Percentiles rank a stretch among this genome's conserved stretches.
Conservation (phyloP, 78 protist species). For the Bodo saltans region DNA sequence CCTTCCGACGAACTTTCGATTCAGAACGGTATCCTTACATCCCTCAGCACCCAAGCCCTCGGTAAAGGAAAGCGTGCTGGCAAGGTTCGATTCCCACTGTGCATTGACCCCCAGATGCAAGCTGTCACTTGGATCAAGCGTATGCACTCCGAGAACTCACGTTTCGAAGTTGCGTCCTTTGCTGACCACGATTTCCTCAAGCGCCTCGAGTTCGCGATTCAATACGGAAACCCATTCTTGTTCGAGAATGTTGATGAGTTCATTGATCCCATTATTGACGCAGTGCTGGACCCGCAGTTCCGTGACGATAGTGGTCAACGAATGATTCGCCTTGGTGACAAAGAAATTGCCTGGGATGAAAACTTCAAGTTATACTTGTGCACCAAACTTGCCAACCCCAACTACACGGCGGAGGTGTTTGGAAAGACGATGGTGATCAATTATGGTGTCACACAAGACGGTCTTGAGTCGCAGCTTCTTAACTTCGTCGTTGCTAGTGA, state of each 20-base stretch:
- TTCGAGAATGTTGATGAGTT: constrained; percentile 80
- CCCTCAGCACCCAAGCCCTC: not conserved
- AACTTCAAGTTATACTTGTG: constrained; percentile 70
- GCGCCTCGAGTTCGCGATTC: constrained; percentile 65
- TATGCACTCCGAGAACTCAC: constrained; percentile 35
- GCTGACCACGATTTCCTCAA: constrained; percentile 41
- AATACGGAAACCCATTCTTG: constrained; percentile 73
- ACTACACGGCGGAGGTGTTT: constrained; percentile 67
- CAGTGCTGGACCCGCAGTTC: constrained; percentile 69
- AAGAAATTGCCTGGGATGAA: constrained; percentile 66
- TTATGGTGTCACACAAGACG: constrained; percentile 71
- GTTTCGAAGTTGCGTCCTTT: constrained; percentile 55
- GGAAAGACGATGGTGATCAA: constrained; percentile 75
- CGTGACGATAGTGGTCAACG: not conserved
- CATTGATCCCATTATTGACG: constrained; percentile 83
- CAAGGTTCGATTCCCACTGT: constrained; percentile 81
- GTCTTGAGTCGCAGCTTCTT: constrained; percentile 83
- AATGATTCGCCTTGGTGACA: constrained; percentile 64
- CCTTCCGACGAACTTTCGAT: constrained; percentile 78
- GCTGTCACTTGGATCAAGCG: constrained; percentile 75
- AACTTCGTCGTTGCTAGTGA: constrained; percentile 64
- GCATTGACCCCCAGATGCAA: constrained; percentile 90
- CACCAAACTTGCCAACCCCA: constrained; percentile 76
- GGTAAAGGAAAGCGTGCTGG: constrained; percentile 15
- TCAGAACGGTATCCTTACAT: constrained; percentile 71